A percentile compares a stretch with the other conserved stretches of the same genome.
Evolutionary conservation across 768 basidiomycete genomes (phyloP).

Genomic region (Xerocomus potaroensis): DNA sequence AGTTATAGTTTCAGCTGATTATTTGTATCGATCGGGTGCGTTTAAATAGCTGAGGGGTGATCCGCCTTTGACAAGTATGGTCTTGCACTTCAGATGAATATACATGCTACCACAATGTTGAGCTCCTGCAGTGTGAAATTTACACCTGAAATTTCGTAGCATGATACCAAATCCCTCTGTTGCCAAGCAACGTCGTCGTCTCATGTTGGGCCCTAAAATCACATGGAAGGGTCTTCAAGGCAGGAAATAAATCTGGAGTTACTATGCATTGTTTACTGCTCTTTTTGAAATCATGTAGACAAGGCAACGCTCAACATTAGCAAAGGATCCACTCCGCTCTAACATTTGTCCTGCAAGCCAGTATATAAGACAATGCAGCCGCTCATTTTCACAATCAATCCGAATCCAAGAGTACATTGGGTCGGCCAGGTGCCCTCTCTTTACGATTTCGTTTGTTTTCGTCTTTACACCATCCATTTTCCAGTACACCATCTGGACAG

Average conservation of each 20-base stretch:
- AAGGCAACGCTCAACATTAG: too few species aligned
- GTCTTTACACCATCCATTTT: slow-evolving; percentile 1
- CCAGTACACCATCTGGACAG: neutral
- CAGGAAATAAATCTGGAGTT: slow-evolving; percentile 22
- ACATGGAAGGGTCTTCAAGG: neutral
- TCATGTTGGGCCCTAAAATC: neutral
- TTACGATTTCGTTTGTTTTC: slow-evolving; percentile 7
- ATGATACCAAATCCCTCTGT: slow-evolving; percentile 4
- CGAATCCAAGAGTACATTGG: neutral
- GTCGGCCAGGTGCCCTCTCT: slow-evolving; percentile 21
- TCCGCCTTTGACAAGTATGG: slow-evolving; percentile 4
- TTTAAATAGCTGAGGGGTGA: neutral
- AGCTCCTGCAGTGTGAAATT: slow-evolving; percentile 1
- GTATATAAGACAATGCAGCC: slow-evolving; percentile 8
- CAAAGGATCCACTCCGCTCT: neutral
- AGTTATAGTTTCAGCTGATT: slow-evolving; percentile 12
- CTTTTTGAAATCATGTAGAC: slow-evolving; percentile 12
- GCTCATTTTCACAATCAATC: neutral
- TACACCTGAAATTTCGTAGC: neutral
- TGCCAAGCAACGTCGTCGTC: slow-evolving; percentile 11
- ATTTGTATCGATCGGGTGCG: slow-evolving; percentile 7
- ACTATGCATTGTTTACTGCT: slow-evolving; percentile 1
- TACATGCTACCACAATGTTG: neutral
- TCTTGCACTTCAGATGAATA: neutral
- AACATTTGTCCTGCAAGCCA: neutral